These are phyloP conservation scores for Neoboletus subvelutipes DNA, from an alignment of 768 basidiomycete genomes.

Conservation along the genomic window DNA sequence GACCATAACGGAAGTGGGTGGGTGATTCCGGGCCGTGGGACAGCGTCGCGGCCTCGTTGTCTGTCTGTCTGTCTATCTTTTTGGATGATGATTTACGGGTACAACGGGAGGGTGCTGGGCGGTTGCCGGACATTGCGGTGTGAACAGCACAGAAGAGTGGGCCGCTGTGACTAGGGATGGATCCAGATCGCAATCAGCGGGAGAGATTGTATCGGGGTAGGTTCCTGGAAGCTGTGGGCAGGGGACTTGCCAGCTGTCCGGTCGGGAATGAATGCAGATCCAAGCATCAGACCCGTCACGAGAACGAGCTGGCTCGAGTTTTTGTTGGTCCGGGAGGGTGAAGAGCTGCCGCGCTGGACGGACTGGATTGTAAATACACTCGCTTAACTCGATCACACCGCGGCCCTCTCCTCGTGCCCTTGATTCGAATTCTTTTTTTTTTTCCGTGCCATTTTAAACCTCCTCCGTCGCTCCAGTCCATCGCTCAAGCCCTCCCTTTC, in stretches of 20 bases:
- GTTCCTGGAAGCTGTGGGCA: constrained; percentile 33
- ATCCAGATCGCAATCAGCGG: constrained; percentile 28
- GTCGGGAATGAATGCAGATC: constrained; percentile 39
- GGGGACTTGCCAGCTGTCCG: constrained; percentile 3
- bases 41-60: constrained; percentile 30
- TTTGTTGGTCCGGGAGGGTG: not conserved
- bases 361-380: constrained; percentile 39
- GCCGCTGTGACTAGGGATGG: constrained; percentile 12
- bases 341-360: constrained; percentile 26
- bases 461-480: constrained; percentile 20
- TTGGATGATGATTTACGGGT: constrained; percentile 22
- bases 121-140: constrained; percentile 43
- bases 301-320: not conserved
- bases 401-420: constrained; percentile 63
- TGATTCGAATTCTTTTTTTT: constrained; percentile 63
- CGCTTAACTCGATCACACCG: constrained; percentile 41
- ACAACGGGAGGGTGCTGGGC: constrained; percentile 28
- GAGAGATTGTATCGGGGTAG: constrained; percentile 23
- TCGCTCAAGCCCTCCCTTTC: constrained; percentile 9
- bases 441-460: constrained; percentile 62
- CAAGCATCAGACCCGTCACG: constrained; percentile 11
- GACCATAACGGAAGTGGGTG: constrained; percentile 15
- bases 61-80: constrained; percentile 16
- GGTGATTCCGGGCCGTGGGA: constrained; percentile 19
- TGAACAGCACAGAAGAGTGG: constrained; percentile 20